Percentiles rank a stretch among this genome's conserved stretches.
Evolutionary conservation across 345 rosid genomes (phyloP).

Genomic region (Populus tremula): DNA sequence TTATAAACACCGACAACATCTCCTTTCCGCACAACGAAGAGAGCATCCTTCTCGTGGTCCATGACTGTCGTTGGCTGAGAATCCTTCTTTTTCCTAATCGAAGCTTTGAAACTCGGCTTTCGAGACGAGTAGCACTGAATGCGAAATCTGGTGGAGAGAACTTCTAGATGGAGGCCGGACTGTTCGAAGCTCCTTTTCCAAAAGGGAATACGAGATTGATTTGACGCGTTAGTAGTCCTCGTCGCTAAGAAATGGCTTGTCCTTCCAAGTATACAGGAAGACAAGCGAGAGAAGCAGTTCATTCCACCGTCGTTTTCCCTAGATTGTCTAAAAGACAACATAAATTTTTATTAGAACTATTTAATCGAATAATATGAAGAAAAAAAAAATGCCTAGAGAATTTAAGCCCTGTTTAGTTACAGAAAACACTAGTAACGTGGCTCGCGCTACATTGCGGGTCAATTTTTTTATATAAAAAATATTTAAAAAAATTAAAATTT

Average conservation of each 20-base stretch:
- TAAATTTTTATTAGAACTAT: neutral
- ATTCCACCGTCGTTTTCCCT: conserved; percentile 25
- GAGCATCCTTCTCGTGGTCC: conserved; percentile 59
- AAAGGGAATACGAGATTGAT: conserved; percentile 25
- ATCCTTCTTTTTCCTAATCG: conserved; percentile 25
- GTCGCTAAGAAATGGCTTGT: conserved; percentile 31
- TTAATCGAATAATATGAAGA: neutral
- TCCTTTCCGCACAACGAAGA: conserved; percentile 86
- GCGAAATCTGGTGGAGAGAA: conserved; percentile 27
- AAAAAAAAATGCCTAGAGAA: neutral
- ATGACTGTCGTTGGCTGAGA: conserved; percentile 21
- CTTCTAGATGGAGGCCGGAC: conserved; percentile 28
- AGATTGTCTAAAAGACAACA: neutral
- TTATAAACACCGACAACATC: conserved; percentile 72
- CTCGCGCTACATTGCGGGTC: too few relatives aligned
- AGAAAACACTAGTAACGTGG: neutral
- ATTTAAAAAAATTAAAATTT: too few relatives aligned
- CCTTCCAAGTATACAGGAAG: conserved; percentile 46
- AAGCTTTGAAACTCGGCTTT: conserved; percentile 24
- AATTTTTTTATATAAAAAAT: too few relatives aligned
- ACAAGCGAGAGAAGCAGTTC: conserved; percentile 53
- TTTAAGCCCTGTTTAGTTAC: neutral
- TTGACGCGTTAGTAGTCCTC: conserved; percentile 8
- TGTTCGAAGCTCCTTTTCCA: conserved; percentile 25
- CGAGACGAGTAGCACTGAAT: conserved; percentile 50